These are phyloP conservation scores for Cystofilobasidium bisporidii DNA, from an alignment of 768 basidiomycete species.

Conservation along the genomic window DNA sequence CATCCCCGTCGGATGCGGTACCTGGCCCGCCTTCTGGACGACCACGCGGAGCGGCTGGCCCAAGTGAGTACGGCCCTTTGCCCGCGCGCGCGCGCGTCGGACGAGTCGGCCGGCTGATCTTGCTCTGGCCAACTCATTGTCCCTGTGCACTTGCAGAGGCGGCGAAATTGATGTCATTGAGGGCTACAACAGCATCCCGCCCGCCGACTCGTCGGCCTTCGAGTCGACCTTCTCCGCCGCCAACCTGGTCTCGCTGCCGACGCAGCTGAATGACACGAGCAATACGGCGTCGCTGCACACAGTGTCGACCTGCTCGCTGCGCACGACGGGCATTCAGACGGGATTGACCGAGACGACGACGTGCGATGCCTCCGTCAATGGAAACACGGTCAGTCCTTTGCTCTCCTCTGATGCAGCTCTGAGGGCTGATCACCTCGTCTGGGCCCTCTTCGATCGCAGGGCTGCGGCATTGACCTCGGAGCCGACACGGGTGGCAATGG, in stretches of 20 bases:
- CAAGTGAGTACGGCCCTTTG: not conserved
- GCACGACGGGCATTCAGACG: conserved; percentile 22
- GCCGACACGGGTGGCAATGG: conserved; percentile 42
- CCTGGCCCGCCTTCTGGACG: conserved; percentile 42
- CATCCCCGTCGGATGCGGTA: conserved; percentile 40
- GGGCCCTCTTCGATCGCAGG: conserved; percentile 31
- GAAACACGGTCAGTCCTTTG: conserved; percentile 41
- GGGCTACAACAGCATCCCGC: conserved; percentile 37
- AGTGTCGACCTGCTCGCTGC: conserved; percentile 22
- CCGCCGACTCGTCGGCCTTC: conserved; percentile 32
- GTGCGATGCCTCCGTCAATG: conserved; percentile 40
- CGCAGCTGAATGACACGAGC: conserved; percentile 12
- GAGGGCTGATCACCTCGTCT: not conserved
- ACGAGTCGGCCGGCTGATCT: not conserved
- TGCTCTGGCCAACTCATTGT: not conserved
- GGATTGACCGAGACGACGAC: conserved; percentile 31
- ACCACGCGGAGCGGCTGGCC: conserved; percentile 37
- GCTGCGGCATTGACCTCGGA: conserved; percentile 49
- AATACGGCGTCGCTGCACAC: conserved; percentile 36
- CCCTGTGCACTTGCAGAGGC: conserved; percentile 25
- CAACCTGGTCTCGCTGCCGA: not conserved
- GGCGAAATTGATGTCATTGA: conserved; percentile 40
- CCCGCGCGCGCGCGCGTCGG: too few relatives aligned
- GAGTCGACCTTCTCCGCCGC: conserved; percentile 30
- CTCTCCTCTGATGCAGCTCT: not conserved